These are phyloP conservation scores for Fusarium miscanthi DNA, from an alignment of 2,329 filamentous ascomycete species.

Conservation along the genomic window DNA sequence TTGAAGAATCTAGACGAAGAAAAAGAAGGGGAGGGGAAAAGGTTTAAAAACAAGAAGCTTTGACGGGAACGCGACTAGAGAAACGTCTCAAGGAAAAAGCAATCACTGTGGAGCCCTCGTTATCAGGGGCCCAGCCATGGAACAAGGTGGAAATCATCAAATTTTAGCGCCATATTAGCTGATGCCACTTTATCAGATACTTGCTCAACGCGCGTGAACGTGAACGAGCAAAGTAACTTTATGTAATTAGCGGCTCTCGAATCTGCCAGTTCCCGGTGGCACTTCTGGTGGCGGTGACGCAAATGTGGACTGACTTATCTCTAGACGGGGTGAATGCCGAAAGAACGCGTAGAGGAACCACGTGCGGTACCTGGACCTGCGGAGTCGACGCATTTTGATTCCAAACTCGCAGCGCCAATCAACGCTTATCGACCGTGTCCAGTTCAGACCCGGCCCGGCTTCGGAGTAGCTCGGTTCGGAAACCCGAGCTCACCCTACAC, in stretches of 20 bases:
- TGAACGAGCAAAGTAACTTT: neutral
- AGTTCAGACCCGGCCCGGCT: neutral
- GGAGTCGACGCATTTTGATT: slow-evolving; percentile 12
- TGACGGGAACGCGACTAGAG: neutral
- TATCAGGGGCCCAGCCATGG: slow-evolving; percentile 22
- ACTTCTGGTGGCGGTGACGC: slow-evolving; percentile 15
- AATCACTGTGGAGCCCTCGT: slow-evolving; percentile 24
- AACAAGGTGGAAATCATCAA: slow-evolving; percentile 34
- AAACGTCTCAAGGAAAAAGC: slow-evolving; percentile 21
- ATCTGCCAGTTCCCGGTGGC: neutral
- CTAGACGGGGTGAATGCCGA: slow-evolving; percentile 1
- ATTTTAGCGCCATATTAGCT: slow-evolving; percentile 35
- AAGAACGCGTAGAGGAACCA: neutral
- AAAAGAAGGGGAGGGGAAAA: neutral
- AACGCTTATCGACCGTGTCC: slow-evolving; percentile 1
- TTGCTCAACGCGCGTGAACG: too few relatives aligned
- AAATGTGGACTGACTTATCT: slow-evolving; percentile 12
- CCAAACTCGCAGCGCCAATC: slow-evolving; percentile 16
- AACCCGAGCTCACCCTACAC: slow-evolving; percentile 5
- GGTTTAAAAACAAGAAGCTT: neutral
- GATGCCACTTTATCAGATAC: slow-evolving; percentile 2
- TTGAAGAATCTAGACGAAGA: neutral
- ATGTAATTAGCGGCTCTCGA: slow-evolving; percentile 7
- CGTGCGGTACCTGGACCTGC: slow-evolving; percentile 1
- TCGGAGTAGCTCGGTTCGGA: slow-evolving; percentile 20